Conservation (phyloP, 495 filamentous ascomycete genomes). For the Aspergillus carlsbadensis region DNA sequence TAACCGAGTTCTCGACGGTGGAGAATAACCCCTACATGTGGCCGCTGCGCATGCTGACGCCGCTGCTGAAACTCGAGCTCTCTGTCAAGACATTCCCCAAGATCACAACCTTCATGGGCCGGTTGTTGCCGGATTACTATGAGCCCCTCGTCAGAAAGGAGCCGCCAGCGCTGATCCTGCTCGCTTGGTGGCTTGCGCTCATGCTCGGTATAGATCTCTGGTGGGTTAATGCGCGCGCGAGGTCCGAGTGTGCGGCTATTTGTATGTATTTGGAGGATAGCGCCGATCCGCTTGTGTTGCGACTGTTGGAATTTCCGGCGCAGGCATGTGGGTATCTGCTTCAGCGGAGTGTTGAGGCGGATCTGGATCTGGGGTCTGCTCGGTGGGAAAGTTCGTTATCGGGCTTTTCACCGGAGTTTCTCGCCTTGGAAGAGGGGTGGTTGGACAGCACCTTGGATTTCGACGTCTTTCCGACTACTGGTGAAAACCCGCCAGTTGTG, state of each 20-base stretch:
- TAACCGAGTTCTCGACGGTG: conserved; percentile 34
- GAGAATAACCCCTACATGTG: conserved; percentile 41
- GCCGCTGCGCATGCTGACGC: conserved; percentile 37
- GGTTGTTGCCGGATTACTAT: conserved; percentile 33
- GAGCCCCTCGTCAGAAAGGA: conserved; percentile 37
- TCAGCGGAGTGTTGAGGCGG: background rate
- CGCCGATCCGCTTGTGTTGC: background rate
- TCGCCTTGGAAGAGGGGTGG: background rate
- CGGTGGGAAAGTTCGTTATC: too few relatives aligned
- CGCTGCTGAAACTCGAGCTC: conserved; percentile 26
- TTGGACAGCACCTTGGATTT: too few relatives aligned
- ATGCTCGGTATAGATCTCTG: conserved; percentile 32
- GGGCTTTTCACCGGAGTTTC: background rate
- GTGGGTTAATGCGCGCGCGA: conserved; percentile 40
- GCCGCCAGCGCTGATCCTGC: conserved; percentile 40
- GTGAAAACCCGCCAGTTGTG: too few relatives aligned
- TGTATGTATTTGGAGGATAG: conserved; percentile 39
- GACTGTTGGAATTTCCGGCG: conserved; percentile 13
- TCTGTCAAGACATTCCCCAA: conserved; percentile 15
- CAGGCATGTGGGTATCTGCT: conserved; percentile 14
- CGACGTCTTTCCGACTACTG: too few relatives aligned
- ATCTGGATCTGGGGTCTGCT: background rate
- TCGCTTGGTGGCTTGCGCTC: conserved; percentile 47
- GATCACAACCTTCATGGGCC: conserved; percentile 38
- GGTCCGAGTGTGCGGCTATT: conserved; percentile 46